These are phyloP conservation scores for Plasmodium malariae DNA, from an alignment of 169 alveolate species.

Conservation along the genomic window DNA sequence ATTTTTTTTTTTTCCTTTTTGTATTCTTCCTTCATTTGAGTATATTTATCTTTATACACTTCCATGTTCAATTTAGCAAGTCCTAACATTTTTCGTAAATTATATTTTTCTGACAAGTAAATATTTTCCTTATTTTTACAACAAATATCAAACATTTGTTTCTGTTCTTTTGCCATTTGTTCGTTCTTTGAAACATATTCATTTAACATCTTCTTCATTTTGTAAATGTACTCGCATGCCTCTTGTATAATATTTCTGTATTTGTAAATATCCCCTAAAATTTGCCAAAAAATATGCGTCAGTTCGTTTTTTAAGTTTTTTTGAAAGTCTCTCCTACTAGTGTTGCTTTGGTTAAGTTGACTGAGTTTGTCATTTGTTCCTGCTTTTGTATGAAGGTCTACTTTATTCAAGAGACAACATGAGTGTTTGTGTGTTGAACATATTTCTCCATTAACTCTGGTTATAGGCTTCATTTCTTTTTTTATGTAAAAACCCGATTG, in stretches of 20 bases:
- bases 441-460: too few relatives aligned
- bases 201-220: constrained; percentile 1
- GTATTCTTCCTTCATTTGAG: constrained; percentile 3
- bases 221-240: constrained; percentile 31
- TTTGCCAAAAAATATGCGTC: constrained; percentile 37
- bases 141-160: background rate
- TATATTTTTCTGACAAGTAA: constrained; percentile 36
- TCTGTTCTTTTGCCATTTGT: background rate
- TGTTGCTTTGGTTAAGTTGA: too few relatives aligned
- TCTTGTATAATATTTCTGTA: constrained; percentile 31
- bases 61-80: constrained; percentile 18
- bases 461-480: too few relatives aligned
- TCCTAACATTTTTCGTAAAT: constrained; percentile 36
- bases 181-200: constrained; percentile 8
- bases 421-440: too few relatives aligned
- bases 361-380: too few relatives aligned
- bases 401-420: too few relatives aligned
- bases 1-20: constrained; percentile 26
- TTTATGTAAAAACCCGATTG: too few relatives aligned
- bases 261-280: constrained; percentile 48
- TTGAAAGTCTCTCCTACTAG: too few relatives aligned
- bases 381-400: too few relatives aligned
- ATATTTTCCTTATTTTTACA: constrained; percentile 13
- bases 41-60: constrained; percentile 21
- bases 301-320: constrained; percentile 31